Conservation (phyloP, 352 stramenopile genomes). For the Halophytophthora batemanensis region DNA sequence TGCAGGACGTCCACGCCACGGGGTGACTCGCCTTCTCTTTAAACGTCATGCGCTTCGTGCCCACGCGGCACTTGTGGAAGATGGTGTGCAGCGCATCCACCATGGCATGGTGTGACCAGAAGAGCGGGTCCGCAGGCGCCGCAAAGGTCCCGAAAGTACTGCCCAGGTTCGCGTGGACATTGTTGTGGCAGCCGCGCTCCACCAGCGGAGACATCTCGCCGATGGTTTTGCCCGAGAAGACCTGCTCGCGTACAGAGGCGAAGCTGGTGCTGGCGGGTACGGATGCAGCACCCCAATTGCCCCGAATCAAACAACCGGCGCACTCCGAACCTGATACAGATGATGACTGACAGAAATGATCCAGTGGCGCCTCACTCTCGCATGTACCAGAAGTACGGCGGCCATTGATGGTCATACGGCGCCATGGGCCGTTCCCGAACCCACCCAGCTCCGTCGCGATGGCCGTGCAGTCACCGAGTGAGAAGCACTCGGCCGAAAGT, state of each 20-base stretch:
- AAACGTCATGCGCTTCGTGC: constrained; percentile 36
- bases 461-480: constrained; percentile 41
- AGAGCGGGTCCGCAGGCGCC: constrained; percentile 58
- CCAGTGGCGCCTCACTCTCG: constrained; percentile 26
- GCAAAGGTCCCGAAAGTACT: constrained; percentile 52
- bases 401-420: constrained; percentile 50
- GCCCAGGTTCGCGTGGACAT: constrained; percentile 52
- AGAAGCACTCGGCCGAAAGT: constrained; percentile 34
- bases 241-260: constrained; percentile 43
- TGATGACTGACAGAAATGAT: constrained; percentile 57
- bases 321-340: constrained; percentile 21
- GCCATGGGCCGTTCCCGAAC: constrained; percentile 13
- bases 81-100: constrained; percentile 62
- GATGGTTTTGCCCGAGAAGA: constrained; percentile 53
- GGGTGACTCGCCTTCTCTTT: constrained; percentile 42
- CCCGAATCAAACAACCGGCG: constrained; percentile 47
- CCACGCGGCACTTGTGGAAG: constrained; percentile 72
- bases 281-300: constrained; percentile 27
- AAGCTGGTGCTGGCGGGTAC: constrained; percentile 41
- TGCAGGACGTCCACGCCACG: constrained; percentile 48
- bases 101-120: constrained; percentile 75
- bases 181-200: constrained; percentile 61
- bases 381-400: constrained; percentile 38
- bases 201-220: constrained; percentile 46
- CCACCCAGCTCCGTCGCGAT: constrained; percentile 43